Evolutionary conservation across 2,329 filamentous ascomycete species (phyloP).

Genomic region (Fusarium sp.): DNA sequence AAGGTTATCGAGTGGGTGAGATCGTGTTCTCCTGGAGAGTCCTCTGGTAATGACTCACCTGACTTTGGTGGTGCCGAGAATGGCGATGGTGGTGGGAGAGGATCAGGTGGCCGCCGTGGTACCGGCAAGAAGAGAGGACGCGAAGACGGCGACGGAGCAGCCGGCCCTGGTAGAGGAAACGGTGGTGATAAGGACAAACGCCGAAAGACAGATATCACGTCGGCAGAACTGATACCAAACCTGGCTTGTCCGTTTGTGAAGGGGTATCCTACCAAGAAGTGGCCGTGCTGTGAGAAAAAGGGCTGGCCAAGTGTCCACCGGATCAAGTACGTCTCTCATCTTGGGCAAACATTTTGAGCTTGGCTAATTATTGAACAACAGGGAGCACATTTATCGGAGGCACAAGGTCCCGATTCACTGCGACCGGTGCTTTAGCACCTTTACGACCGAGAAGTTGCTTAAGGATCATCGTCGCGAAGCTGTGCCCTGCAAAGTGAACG

Average conservation of each 20-base stretch:
- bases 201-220: conserved; percentile 4
- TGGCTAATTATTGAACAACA: not conserved
- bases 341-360: no score
- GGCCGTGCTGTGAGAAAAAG: conserved; percentile 3
- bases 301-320: conserved; percentile 16
- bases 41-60: not conserved
- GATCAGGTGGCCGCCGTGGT: not conserved
- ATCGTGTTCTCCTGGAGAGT: conserved; percentile 5
- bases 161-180: conserved; percentile 3
- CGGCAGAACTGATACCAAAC: not conserved
- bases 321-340: conserved; percentile 10
- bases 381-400: conserved; percentile 23
- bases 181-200: conserved; percentile 28
- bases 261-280: conserved; percentile 5
- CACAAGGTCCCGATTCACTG: conserved; percentile 19
- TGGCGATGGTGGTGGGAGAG: not conserved
- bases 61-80: not conserved
- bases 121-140: conserved; percentile 20
- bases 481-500: not conserved
- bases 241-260: conserved; percentile 28
- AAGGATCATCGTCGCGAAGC: conserved; percentile 11
- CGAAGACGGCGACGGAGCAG: not conserved
- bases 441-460: conserved; percentile 5
- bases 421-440: conserved; percentile 12
- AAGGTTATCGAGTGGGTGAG: conserved; percentile 14